Percentiles rank a stretch among this genome's conserved stretches.
Conservation (phyloP, 2,329 filamentous ascomycete species). For the Fusarium marasasianum region DNA sequence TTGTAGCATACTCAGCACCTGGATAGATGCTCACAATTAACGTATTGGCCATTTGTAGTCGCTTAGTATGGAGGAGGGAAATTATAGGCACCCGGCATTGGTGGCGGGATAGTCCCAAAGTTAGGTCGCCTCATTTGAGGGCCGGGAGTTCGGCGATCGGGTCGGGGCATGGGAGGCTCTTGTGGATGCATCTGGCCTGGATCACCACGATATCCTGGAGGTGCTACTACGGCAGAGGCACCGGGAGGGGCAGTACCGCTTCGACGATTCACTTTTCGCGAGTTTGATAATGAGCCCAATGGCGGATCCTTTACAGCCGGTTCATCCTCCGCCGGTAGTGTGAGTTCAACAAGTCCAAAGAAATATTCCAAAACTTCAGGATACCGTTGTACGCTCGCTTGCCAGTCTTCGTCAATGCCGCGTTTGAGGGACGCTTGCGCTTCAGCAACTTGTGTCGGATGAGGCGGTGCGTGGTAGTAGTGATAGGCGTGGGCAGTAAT, state of each 20-base stretch:
- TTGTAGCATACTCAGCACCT: slow-evolving; percentile 23
- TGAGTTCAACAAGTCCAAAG: slow-evolving; percentile 74
- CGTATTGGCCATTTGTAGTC: slow-evolving; percentile 4
- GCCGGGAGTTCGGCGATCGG: slow-evolving; percentile 41
- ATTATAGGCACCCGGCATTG: slow-evolving; percentile 31
- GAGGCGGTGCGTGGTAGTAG: slow-evolving; percentile 66
- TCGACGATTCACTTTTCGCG: slow-evolving; percentile 59
- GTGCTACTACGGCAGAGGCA: slow-evolving; percentile 34
- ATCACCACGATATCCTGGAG: slow-evolving; percentile 41
- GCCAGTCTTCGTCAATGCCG: slow-evolving; percentile 83
- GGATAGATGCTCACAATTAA: slow-evolving; percentile 19
- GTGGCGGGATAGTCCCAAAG: slow-evolving; percentile 36
- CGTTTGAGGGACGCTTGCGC: slow-evolving; percentile 74
- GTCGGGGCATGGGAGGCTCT: slow-evolving; percentile 37
- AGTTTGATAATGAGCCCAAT: slow-evolving; percentile 61
- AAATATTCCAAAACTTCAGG: slow-evolving; percentile 86
- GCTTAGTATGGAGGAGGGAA: slow-evolving; percentile 34
- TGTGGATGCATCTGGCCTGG: slow-evolving; percentile 39
- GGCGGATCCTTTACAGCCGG: slow-evolving; percentile 68
- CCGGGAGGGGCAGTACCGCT: slow-evolving; percentile 48
- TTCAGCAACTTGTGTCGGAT: slow-evolving; percentile 69
- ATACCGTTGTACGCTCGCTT: slow-evolving; percentile 77
- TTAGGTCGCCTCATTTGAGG: slow-evolving; percentile 39
- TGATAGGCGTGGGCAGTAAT: slow-evolving; percentile 65
- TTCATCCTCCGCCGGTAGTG: slow-evolving; percentile 70